Conservation (phyloP, 1,284 basidiomycete genomes). For the Pseudozyma hubeiensis region DNA sequence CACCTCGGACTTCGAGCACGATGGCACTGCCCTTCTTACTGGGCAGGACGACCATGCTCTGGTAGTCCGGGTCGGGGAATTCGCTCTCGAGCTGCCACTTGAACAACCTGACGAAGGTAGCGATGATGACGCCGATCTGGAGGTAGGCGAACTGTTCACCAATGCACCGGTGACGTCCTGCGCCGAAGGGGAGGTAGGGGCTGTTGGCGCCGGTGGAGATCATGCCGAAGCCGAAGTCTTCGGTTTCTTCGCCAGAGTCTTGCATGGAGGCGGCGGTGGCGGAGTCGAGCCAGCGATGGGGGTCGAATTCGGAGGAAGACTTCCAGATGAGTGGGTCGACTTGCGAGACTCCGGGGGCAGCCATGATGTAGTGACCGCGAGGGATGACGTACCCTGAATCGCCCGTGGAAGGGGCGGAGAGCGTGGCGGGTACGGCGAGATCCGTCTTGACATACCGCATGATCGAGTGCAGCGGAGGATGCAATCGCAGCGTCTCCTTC, state of each 20-base stretch:
- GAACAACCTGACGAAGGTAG: slow-evolving; percentile 81
- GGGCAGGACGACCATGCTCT: slow-evolving; percentile 80
- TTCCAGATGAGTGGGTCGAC: slow-evolving; percentile 87
- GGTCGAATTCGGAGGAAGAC: slow-evolving; percentile 76
- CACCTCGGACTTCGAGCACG: slow-evolving; percentile 9
- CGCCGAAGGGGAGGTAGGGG: slow-evolving; percentile 92
- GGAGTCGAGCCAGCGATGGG: slow-evolving; percentile 81
- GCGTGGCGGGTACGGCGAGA: slow-evolving; percentile 82
- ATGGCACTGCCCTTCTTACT: slow-evolving; percentile 56
- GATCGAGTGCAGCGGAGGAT: slow-evolving; percentile 69
- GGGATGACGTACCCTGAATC: slow-evolving; percentile 81
- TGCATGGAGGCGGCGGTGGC: slow-evolving; percentile 73
- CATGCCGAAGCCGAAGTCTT: slow-evolving; percentile 91
- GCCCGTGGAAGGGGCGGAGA: slow-evolving; percentile 71
- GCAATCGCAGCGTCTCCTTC: slow-evolving; percentile 84
- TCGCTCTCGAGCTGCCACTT: slow-evolving; percentile 76
- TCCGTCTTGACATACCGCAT: slow-evolving; percentile 87
- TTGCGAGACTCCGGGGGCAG: slow-evolving; percentile 88
- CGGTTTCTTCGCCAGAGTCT: slow-evolving; percentile 77
- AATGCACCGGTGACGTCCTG: slow-evolving; percentile 88
- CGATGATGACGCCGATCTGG: slow-evolving; percentile 86
- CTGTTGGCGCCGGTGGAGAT: slow-evolving; percentile 71
- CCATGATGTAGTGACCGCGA: slow-evolving; percentile 89
- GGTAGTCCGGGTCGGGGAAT: slow-evolving; percentile 87
- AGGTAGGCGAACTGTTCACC: slow-evolving; percentile 98